Evolutionary conservation across 148 eudicot species (phyloP), one percentile per base, ranked within the genome.

Genomic region (Cornus florida): DNA sequence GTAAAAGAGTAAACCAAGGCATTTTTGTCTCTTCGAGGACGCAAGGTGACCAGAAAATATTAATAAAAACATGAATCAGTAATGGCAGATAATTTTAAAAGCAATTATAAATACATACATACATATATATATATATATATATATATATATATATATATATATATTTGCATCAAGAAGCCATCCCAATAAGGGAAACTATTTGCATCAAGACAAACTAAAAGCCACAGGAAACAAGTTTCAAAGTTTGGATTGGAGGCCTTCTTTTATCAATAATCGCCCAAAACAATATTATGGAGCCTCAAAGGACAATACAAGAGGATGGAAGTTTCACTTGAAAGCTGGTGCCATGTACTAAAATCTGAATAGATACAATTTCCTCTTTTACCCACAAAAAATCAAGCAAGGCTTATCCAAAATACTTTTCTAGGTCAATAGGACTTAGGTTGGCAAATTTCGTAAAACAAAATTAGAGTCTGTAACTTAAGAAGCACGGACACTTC

Each of bases 1-100:
- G 71, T 93, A 96, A 80, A 94, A 96, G 84, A 86, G 87, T 87
- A 96, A 89, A 69, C 99, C 99, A 72, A 82, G 82, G 87, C 98
- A 96, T 32, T 87, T 87, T 76, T 86, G 93, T 84, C 86, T 90
- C 99, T 95, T 81, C 10, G 81, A 56, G 67, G 65, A 50, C 20
- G 66, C 23, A 20, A 74, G 17, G 31, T 73, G 50, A 56, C 70
- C 76, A 71, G 70, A 71, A 76, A 38, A 24, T 48, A 67, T 43
- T 31, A 38, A 7, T n/a, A 7, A 12, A 20, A 71, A 33, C 67
- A 19, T 39, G 57, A 67, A 67, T 66, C 38, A 82, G 67, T 72
- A 62, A 57, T 17, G 39, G 17, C 17, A 50, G 22, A 67, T 80
- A 67, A 31, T 13, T n/a, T 1, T 14, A 72, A 10, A 48, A 32